Evolutionary conservation across 345 rosid species (phyloP).

Genomic region (Syzygium oleosum): DNA sequence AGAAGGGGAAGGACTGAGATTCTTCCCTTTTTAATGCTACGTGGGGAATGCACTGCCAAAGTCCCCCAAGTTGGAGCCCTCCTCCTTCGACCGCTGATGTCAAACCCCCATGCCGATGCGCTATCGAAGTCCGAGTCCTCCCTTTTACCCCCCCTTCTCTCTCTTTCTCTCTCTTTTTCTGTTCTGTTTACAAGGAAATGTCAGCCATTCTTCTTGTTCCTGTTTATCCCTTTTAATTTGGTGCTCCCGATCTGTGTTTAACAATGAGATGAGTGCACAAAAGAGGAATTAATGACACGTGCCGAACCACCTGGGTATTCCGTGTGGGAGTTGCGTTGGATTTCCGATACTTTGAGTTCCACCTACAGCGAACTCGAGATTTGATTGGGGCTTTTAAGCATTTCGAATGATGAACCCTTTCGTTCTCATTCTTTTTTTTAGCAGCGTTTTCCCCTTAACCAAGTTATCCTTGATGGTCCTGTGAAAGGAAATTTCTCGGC

Average conservation of each 20-base stretch:
- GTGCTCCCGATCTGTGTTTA: background rate
- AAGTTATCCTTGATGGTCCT: background rate
- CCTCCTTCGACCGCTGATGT: background rate
- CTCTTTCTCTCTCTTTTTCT: background rate
- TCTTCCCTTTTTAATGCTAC: slow-evolving; percentile 8
- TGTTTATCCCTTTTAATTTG: background rate
- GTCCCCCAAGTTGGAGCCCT: background rate
- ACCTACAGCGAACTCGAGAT: background rate
- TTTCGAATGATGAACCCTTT: background rate
- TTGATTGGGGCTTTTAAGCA: background rate
- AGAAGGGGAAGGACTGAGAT: slow-evolving; percentile 8
- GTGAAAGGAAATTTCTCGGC: background rate
- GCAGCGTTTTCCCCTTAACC: background rate
- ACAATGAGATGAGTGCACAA: background rate
- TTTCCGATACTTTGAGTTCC: background rate
- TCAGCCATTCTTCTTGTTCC: background rate
- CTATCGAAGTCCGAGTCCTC: background rate
- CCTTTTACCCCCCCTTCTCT: background rate
- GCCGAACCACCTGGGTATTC: background rate
- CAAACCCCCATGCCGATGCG: background rate
- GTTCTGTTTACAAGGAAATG: background rate
- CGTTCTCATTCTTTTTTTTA: background rate
- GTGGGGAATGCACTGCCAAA: background rate
- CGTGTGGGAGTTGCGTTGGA: background rate
- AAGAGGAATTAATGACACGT: background rate